Percentiles rank a stretch among this genome's conserved stretches.
Evolutionary conservation across 208 protist species (phyloP).

Genomic region (Acanthamoeba castellanii): DNA sequence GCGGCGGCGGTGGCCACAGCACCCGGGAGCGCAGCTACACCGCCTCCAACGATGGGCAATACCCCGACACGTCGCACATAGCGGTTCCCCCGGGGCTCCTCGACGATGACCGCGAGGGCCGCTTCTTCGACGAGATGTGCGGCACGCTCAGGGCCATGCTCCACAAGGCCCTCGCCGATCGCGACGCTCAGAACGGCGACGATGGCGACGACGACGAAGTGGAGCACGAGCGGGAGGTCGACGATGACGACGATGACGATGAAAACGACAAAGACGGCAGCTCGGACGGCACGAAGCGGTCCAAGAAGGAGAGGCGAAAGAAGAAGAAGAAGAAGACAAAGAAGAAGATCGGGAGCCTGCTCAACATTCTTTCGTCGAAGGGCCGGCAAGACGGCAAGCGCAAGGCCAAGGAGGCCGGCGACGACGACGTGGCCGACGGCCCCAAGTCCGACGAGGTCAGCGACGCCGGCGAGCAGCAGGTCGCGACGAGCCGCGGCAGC

Average conservation of each 20-base stretch:
- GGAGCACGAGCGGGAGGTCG: neutral
- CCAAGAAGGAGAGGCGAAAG: neutral
- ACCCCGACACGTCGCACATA: neutral
- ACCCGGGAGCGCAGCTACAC: constrained; percentile 2
- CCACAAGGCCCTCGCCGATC: constrained; percentile 27
- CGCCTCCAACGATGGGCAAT: neutral
- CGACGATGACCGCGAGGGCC: constrained; percentile 26
- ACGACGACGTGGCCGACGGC: neutral
- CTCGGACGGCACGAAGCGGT: neutral
- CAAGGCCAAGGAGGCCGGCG: neutral
- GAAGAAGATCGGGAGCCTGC: constrained; percentile 11
- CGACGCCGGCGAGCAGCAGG: neutral
- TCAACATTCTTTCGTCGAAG: neutral
- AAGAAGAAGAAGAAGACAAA: constrained; percentile 5
- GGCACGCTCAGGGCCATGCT: constrained; percentile 53
- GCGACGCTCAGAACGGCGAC: neutral
- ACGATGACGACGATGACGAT: neutral
- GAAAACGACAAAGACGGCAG: neutral
- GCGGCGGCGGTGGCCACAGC: neutral
- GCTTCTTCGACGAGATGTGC: constrained; percentile 63
- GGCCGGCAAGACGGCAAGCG: neutral
- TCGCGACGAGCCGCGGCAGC: neutral
- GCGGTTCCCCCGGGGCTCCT: neutral
- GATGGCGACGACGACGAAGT: neutral
- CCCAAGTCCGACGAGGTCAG: neutral